phyloP scores from a whole-genome alignment of 768 basidiomycete species.

The Leucosporidium creatinivorum region DNA sequence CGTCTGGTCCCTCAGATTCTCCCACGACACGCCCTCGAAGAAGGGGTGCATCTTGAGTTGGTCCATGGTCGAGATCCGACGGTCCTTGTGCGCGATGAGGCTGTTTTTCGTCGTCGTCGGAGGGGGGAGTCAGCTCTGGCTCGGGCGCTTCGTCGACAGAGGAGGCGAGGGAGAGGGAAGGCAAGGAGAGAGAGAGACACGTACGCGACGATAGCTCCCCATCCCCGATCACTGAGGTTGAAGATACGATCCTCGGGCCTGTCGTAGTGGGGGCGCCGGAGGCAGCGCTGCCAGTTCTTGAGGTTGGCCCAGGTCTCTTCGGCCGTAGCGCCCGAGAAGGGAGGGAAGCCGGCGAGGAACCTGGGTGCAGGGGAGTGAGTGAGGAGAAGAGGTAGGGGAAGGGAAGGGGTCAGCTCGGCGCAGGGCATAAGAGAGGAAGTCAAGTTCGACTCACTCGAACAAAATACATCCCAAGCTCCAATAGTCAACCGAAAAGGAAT shows the following conservation, averaged over 20 bases:
- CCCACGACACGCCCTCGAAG: constrained; percentile 70
- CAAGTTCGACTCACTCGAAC: constrained; percentile 56
- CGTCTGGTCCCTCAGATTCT: constrained; percentile 58
- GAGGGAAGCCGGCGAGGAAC: constrained; percentile 91
- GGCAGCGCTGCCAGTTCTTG: constrained; percentile 91
- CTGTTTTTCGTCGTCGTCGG: constrained; percentile 37
- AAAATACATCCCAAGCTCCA: constrained; percentile 98
- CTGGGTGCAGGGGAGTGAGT: constrained; percentile 7
- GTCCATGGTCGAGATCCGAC: constrained; percentile 65
- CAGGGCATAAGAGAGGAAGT: constrained; percentile 7
- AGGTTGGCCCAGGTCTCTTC: constrained; percentile 99
- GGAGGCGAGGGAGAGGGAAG: not conserved
- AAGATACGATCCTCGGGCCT: constrained; percentile 93
- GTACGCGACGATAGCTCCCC: constrained; percentile 85
- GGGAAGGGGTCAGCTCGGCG: not conserved
- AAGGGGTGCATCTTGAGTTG: constrained; percentile 74
- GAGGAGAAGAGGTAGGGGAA: not conserved
- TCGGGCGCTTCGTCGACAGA: too few species aligned
- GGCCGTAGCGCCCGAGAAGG: constrained; percentile 88
- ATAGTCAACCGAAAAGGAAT: constrained; percentile 92
- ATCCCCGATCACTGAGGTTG: constrained; percentile 85
- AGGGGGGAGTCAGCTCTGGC: too few species aligned
- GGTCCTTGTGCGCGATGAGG: constrained; percentile 77
- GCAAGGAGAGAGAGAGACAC: constrained; percentile 24
- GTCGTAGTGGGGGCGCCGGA: constrained; percentile 90